Evolutionary conservation across 768 basidiomycete genomes (phyloP).

Genomic region (Mycena galopus): DNA sequence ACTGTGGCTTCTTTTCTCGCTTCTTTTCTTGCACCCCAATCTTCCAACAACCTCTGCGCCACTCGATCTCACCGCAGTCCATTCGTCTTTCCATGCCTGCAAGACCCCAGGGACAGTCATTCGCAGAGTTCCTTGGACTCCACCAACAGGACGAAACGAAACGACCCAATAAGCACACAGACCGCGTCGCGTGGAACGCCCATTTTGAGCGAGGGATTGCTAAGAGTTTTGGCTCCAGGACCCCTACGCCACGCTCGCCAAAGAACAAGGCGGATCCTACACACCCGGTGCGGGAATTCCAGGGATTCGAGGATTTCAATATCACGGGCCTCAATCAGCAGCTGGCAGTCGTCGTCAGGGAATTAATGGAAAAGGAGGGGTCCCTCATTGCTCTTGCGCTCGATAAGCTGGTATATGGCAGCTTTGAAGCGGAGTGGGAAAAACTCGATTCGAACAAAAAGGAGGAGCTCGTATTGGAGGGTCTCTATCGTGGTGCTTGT

Average conservation of each 20-base stretch:
- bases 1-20: conserved; percentile 1
- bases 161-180: conserved; percentile 4
- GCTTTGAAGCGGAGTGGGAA: conserved; percentile 3
- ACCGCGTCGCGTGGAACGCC: conserved; percentile 12
- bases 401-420: not conserved
- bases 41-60: not conserved
- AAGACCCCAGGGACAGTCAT: not conserved
- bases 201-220: conserved; percentile 12
- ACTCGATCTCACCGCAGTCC: no score
- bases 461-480: conserved; percentile 5
- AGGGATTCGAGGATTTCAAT: not conserved
- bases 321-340: not conserved
- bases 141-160: not conserved
- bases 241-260: not conserved
- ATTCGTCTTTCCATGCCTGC: not conserved
- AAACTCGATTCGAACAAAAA: not conserved
- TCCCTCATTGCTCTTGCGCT: not conserved
- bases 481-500: conserved; percentile 25
- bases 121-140: not conserved
- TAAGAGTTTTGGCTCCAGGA: not conserved
- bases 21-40: not conserved
- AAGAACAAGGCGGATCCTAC: not conserved
- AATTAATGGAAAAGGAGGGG: not conserved
- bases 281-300: not conserved
- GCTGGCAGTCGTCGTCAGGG: not conserved